Conservation (phyloP, 177 flowering plant genomes). For the Tripterygium wilfordii region DNA sequence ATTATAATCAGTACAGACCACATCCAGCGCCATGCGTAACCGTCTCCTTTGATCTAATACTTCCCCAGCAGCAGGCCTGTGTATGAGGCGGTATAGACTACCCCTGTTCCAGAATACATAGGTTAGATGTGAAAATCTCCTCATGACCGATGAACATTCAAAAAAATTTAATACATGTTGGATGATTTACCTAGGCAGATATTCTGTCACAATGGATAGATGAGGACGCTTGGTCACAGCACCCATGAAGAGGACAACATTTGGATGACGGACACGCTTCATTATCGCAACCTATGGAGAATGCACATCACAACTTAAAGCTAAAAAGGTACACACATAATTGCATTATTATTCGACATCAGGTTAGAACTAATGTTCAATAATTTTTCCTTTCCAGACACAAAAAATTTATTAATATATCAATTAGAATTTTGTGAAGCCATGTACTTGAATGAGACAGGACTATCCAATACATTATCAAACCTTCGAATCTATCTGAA, state of each 20-base stretch:
- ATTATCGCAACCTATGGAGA: slow-evolving; percentile 77
- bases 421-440: no score
- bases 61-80: slow-evolving; percentile 77
- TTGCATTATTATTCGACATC: no score
- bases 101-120: slow-evolving; percentile 52
- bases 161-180: no score
- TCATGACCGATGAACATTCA: no score
- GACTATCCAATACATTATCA: no score
- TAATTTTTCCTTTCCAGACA: no score
- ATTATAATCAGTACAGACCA: slow-evolving; percentile 47
- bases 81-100: slow-evolving; percentile 79
- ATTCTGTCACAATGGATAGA: slow-evolving; percentile 92
- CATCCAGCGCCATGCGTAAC: slow-evolving; percentile 92
- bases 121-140: background rate
- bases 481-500: no score
- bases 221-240: slow-evolving; percentile 94
- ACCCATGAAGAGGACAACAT: slow-evolving; percentile 98
- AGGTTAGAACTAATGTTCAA: no score
- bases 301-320: no score
- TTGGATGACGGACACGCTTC: slow-evolving; percentile 98
- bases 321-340: no score
- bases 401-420: no score
- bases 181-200: slow-evolving; percentile 66
- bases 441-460: no score
- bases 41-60: slow-evolving; percentile 72